Evolutionary conservation across 805 yeast genomes (phyloP).

Genomic region (Ogataea philodendri): DNA sequence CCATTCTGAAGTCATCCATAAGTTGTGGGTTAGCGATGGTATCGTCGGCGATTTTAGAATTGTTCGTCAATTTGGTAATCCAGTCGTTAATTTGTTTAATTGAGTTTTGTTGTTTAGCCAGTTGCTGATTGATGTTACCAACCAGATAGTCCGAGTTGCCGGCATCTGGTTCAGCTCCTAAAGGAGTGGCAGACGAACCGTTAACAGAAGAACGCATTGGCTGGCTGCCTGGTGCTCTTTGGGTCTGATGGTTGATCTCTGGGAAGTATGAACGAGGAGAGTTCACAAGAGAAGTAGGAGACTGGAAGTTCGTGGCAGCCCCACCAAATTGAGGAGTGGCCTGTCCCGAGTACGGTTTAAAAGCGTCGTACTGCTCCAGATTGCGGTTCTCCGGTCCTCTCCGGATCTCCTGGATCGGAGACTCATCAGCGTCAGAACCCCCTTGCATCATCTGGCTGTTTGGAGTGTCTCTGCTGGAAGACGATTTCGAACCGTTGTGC

Average conservation of each 20-base stretch:
- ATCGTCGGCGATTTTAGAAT: conserved; percentile 16
- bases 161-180: conserved; percentile 14
- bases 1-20: conserved; percentile 36
- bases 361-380: conserved; percentile 19
- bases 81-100: conserved; percentile 57
- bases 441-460: conserved; percentile 3
- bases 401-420: conserved; percentile 32
- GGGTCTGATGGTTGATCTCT: conserved; percentile 24
- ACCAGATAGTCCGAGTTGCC: conserved; percentile 24
- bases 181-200: conserved; percentile 7
- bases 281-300: conserved; percentile 18
- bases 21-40: conserved; percentile 18
- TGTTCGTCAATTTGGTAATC: conserved; percentile 39
- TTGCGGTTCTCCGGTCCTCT: conserved; percentile 34
- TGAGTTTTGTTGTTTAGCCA: conserved; percentile 49
- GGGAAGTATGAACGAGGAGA: conserved; percentile 33
- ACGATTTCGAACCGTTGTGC: conserved; percentile 17
- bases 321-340: conserved; percentile 6
- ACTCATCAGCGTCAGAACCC: conserved; percentile 17
- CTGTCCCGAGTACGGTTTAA: conserved; percentile 3
- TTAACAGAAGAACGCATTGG: no score
- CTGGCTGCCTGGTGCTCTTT: no score
- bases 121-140: conserved; percentile 46
- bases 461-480: conserved; percentile 8
- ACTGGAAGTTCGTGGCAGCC: conserved; percentile 6